These are phyloP conservation scores for Cystofilobasidium bisporidii DNA, from an alignment of 768 basidiomycete genomes.

Conservation along the genomic window DNA sequence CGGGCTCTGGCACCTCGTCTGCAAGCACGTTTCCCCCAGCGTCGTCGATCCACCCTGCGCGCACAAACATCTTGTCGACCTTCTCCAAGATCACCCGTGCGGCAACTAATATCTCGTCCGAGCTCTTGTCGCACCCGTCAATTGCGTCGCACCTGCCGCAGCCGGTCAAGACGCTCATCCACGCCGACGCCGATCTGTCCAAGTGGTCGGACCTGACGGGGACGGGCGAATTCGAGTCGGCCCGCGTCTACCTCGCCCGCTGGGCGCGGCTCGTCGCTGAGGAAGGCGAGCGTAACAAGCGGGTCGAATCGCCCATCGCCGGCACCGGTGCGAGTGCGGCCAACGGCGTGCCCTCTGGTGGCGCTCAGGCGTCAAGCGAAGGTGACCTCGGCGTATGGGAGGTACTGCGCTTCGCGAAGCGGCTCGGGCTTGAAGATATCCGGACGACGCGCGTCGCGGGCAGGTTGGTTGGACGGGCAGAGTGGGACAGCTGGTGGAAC, in stretches of 20 bases:
- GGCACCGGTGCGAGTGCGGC: constrained; percentile 36
- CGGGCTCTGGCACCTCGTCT: constrained; percentile 40
- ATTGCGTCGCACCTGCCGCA: constrained; percentile 93
- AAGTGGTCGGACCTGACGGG: constrained; percentile 14
- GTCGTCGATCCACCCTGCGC: constrained; percentile 48
- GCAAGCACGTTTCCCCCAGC: constrained; percentile 37
- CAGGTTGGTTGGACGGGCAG: not conserved
- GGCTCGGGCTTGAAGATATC: constrained; percentile 18
- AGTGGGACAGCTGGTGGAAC: constrained; percentile 27
- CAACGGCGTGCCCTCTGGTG: constrained; percentile 31
- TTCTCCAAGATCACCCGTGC: constrained; percentile 86
- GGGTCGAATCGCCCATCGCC: constrained; percentile 47
- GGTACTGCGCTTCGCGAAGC: constrained; percentile 42
- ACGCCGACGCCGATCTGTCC: constrained; percentile 22
- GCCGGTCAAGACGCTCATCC: constrained; percentile 52
- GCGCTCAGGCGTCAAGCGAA: constrained; percentile 43
- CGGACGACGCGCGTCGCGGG: constrained; percentile 17
- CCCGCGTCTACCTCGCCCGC: constrained; percentile 85
- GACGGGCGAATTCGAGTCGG: constrained; percentile 92
- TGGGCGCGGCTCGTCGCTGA: constrained; percentile 94
- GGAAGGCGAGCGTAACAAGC: constrained; percentile 83
- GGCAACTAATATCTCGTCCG: constrained; percentile 16
- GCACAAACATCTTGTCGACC: constrained; percentile 74
- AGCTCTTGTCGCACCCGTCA: constrained; percentile 82
- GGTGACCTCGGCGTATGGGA: constrained; percentile 74